Evolutionary conservation across 1,284 basidiomycete genomes (phyloP), one percentile per base, ranked within the genome.

Genomic region (Fomitiporia mediterranea): DNA sequence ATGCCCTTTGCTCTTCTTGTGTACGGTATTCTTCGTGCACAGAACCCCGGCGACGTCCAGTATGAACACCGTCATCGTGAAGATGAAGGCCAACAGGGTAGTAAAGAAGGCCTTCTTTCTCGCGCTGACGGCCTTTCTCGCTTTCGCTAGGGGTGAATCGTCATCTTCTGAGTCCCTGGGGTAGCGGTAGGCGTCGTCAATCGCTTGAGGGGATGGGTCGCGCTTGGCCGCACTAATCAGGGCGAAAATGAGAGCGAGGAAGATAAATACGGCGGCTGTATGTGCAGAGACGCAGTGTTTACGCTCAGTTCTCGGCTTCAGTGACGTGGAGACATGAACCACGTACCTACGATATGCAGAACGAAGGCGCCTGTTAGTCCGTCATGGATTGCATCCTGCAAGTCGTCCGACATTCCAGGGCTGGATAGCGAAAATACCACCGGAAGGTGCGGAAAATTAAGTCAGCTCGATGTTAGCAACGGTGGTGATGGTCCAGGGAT

Each of bases 321-420:
- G n/a, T 9, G 17, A 15, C 17, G 49, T 4, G 21, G 7, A 23
- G 37, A 51, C 6, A 25, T n/a, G 17, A 25, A 25, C 21, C 6
- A 47, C 42, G 35, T 35, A 54, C 53, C 34, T 47, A 54, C 15
- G 32, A 54, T 11, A 34, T 54, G 40, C 21, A 54, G 30, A 28
- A 38, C 17, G 15, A 54, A 44, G 15, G 43, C 53, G 13, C 17
- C 32, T 7, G 53, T 47, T n/a, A 54, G 30, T 15, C 6, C 44
- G 7, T 44, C 35, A 27, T 25, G 37, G 43, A 54, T 44, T 8
- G 15, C 37, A 19, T 50, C 30, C 23, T 54, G n/a, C 6, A 38
- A 2, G 9, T 32, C 40, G n/a, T 35, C 13, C 15, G 43, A 37
- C 5, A 54, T 27, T n/a, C 49, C 55, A 8, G 55, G 48, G 15